Percentiles rank a stretch among this genome's conserved stretches.
These are phyloP conservation scores for Verticillium longisporum DNA, from an alignment of 2,329 filamentous ascomycete species.

Conservation along the genomic window DNA sequence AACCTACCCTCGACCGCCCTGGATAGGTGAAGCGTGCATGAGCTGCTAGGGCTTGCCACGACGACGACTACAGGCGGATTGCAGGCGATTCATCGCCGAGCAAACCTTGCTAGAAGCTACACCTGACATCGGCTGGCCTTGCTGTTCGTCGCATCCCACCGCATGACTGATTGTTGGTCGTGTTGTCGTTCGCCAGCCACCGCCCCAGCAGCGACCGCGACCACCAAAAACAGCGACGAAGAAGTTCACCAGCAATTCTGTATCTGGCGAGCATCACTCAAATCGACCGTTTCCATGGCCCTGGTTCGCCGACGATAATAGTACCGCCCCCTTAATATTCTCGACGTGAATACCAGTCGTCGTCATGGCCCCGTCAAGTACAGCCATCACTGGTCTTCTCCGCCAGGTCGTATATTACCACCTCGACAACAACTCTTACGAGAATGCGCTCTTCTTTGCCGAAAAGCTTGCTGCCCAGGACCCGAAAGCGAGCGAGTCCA, in stretches of 20 bases:
- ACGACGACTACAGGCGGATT: too few species aligned
- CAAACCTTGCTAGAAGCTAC: background rate
- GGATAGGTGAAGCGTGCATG: background rate
- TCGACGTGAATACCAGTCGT: background rate
- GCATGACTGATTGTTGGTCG: background rate
- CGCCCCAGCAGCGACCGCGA: background rate
- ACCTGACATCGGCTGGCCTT: background rate
- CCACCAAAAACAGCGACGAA: background rate
- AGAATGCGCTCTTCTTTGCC: conserved; percentile 91
- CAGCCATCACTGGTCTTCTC: conserved; percentile 43
- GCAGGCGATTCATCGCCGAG: background rate
- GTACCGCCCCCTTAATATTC: background rate
- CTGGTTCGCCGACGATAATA: background rate
- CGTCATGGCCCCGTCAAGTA: conserved; percentile 46
- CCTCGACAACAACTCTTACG: conserved; percentile 82
- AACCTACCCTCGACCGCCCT: background rate
- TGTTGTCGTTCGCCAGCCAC: background rate
- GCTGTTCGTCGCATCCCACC: background rate
- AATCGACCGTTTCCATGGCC: conserved; percentile 21
- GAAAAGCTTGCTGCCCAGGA: conserved; percentile 82
- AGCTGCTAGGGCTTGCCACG: background rate
- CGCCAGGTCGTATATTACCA: conserved; percentile 59
- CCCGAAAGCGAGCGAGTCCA: conserved; percentile 69
- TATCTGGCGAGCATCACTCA: background rate
- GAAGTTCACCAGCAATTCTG: background rate